phyloP scores from a whole-genome alignment of 768 basidiomycete species.

The Tylopilus vinaceipallidus region DNA sequence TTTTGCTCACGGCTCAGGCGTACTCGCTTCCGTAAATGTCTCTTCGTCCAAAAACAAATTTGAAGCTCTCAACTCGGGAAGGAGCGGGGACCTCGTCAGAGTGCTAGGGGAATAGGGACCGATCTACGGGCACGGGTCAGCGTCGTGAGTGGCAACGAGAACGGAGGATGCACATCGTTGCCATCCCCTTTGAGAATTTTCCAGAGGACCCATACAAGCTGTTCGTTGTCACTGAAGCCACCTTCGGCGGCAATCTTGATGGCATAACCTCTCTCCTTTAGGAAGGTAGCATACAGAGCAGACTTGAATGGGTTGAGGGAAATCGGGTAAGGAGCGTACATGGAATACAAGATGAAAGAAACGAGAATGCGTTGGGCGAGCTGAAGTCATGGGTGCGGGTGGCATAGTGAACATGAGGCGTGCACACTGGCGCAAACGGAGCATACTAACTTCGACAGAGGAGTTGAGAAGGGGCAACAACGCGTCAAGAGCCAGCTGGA shows the following conservation, averaged over 20 bases:
- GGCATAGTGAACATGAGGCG: conserved; percentile 18
- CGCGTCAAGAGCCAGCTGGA: conserved; percentile 83
- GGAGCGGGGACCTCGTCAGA: conserved; percentile 70
- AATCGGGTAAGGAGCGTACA: conserved; percentile 79
- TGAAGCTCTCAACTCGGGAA: conserved; percentile 69
- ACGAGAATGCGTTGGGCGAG: conserved; percentile 73
- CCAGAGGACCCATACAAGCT: conserved; percentile 84
- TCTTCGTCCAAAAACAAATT: conserved; percentile 71
- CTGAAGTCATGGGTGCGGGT: conserved; percentile 34
- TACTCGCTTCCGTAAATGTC: conserved; percentile 44
- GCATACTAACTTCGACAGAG: conserved; percentile 50
- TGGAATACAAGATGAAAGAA: conserved; percentile 74
- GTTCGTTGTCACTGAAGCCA: conserved; percentile 62
- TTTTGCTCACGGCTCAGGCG: conserved; percentile 44
- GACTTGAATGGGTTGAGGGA: conserved; percentile 81
- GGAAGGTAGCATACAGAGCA: conserved; percentile 63
- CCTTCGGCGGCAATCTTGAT: conserved; percentile 45
- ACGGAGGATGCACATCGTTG: conserved; percentile 53
- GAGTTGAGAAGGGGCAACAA: conserved; percentile 68
- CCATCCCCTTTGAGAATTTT: conserved; percentile 84
- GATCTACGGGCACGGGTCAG: conserved; percentile 48
- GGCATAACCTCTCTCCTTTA: conserved; percentile 65
- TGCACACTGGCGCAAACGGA: conserved; percentile 9
- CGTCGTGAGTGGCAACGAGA: neutral
- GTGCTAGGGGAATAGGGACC: conserved; percentile 78